Evolutionary conservation across 2,329 filamentous ascomycete species (phyloP), one percentile per base, ranked within the genome.

Genomic region (Aspergillus fumigatiaffinis): DNA sequence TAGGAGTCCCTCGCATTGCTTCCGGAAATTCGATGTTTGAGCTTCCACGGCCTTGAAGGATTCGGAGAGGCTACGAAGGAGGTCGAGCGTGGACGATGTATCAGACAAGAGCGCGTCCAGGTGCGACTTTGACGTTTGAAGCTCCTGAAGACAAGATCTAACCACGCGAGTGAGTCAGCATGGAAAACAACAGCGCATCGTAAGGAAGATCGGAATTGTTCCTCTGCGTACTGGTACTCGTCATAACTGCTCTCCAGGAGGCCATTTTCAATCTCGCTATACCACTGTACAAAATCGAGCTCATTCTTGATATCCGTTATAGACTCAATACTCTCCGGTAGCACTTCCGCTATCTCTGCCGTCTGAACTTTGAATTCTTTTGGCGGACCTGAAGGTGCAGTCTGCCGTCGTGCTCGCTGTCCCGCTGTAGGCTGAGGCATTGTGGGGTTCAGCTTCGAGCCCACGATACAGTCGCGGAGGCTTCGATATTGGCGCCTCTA

Each of bases 11-110:
- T 97, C 91, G 75, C 94, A 99, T 74, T 96, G 92, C 50, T 88
- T 86, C 71, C 92, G 90, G 77, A 99, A 97, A 14, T 89, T 88
- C n/a, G 89, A 90, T 0, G 94, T 99, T 76, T 97, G 93, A 9
- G 84, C 80, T 67, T 97, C 92, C 51, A 99, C 93, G 0, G 88
- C 81, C 64, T 88, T 87, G 77, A 99, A 99, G 4, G 92, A 93
- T 66, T 88, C 85, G 14, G 92, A 92, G 17, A 99, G 82, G 0
- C 84, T 86, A 17, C 89, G 87, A 28, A 99, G 82, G 20, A 95
- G 80, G 47, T 86, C 81, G 42, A 99, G 80, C 0, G 92, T 89
- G 20, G 83, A 83, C 54, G 90, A 85, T 1, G 93, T 92, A 70
- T 92, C 91, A 28, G 83, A 79, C 25, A 97, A 82, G 14, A 99